Base-by-base conservation (phyloP, 345 rosid genomes). In the Pseudoturritis turrita region DNA sequence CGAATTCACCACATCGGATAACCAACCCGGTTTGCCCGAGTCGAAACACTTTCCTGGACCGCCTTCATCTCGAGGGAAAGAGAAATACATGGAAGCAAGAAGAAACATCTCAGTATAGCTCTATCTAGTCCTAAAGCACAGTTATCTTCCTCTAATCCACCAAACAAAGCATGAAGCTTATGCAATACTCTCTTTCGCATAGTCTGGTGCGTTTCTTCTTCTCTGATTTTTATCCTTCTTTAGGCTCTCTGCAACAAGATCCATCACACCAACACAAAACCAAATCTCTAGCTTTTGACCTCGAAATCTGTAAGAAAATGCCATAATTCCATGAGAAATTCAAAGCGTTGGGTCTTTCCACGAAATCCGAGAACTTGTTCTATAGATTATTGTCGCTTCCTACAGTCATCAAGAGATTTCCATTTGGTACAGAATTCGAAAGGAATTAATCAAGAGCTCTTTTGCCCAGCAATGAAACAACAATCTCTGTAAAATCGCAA, bases 221-320 rank as follows among this genome's bases (percentile, higher is more conserved):
- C 90, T 85, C 92, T 1, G 88, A 84, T 54, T 82, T 89, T 77
- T 91, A 95, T 2, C 87, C 91, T 14, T 91, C 93, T 40, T 68
- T 80, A 12, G 98, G 97, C 84, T 94, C 98, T 57, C 98, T 71
- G 50, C n/a, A n/a, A n/a, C 98, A 94, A 22, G 89, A 83, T 39
- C 98, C 98, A 44, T 91, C 98, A 1, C 96, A 93, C 98, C 98
- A 94, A 17, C 96, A 88, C 9, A 94, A 83, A 0, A 89, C 91
- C 82, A 83, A 84, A 63, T 91, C 97, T 66, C 92, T 95, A 0
- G 88, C 73, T 75, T 88, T 88, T 7, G 92, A 88, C 78, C 84
- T 67, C 0, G 97, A 88, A 59, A 91, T 78, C 77, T 91, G 97
- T 96, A 96, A 91, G 80, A 88, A 89, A 18, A 91, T 81, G 5